A percentile compares a stretch with the other conserved stretches of the same genome.
These are phyloP conservation scores for Cardiospermum halicacabum DNA, from an alignment of 345 rosid genomes.

Conservation along the genomic window DNA sequence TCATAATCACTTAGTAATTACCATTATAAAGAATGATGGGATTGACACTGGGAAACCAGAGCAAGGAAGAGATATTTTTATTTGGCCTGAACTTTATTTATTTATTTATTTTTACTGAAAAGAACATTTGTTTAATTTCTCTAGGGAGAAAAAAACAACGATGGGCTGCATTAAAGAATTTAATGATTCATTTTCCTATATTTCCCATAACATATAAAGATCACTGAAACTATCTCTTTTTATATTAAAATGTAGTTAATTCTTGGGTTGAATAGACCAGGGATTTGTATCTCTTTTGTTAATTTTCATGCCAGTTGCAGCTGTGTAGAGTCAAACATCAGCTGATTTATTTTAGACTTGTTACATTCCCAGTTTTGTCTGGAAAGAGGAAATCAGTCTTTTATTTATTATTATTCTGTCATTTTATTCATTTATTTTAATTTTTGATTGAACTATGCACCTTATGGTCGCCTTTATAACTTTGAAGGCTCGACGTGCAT, in stretches of 20 bases:
- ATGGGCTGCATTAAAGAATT: background rate
- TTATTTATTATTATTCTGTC: no score
- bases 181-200: background rate
- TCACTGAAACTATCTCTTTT: background rate
- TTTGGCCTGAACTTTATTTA: background rate
- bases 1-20: background rate
- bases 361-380: background rate
- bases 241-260: background rate
- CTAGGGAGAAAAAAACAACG: background rate
- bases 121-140: background rate
- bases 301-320: background rate
- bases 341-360: background rate
- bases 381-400: background rate
- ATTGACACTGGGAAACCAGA: background rate
- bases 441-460: background rate
- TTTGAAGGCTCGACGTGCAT: conserved; percentile 60
- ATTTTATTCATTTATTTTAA: background rate
- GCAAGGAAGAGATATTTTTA: background rate
- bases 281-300: background rate
- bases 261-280: background rate
- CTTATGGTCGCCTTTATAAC: conserved; percentile 3
- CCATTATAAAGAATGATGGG: background rate
- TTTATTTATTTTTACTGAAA: no score
- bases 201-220: background rate
- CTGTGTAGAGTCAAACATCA: background rate